These are phyloP conservation scores for Cerioporus squamosus DNA, from an alignment of 1,284 basidiomycete species.

Conservation along the genomic window DNA sequence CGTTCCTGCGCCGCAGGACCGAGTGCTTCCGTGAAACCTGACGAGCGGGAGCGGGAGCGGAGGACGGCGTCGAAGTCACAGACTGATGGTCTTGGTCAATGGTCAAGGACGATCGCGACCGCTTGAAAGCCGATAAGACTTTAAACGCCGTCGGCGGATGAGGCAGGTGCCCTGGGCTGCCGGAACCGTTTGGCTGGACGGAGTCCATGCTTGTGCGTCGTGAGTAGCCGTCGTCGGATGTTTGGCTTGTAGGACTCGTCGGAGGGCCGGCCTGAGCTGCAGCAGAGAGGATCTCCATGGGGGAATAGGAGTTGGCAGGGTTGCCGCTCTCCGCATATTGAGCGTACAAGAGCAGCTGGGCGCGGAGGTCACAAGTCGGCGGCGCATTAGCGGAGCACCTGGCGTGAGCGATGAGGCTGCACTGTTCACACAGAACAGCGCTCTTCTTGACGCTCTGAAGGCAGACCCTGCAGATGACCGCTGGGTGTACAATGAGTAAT, in stretches of 20 bases:
- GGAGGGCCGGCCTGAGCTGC: constrained; percentile 36
- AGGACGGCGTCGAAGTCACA: constrained; percentile 27
- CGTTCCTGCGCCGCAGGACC: constrained; percentile 34
- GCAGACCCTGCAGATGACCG: constrained; percentile 88
- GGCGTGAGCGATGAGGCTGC: constrained; percentile 87
- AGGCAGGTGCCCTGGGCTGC: constrained; percentile 12
- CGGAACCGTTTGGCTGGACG: constrained; percentile 33
- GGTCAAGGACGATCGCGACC: constrained; percentile 51
- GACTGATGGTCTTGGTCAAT: constrained; percentile 35
- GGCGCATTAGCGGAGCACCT: constrained; percentile 79
- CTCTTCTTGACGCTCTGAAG: constrained; percentile 81
- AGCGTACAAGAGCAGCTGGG: constrained; percentile 72
- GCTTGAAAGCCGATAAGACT: constrained; percentile 66
- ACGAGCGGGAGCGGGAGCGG: constrained; percentile 20
- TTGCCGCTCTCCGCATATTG: constrained; percentile 72
- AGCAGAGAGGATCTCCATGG: constrained; percentile 52
- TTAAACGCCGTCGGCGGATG: constrained; percentile 65
- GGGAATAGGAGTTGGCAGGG: constrained; percentile 54
- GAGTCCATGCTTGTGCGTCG: constrained; percentile 55
- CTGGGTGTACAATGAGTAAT: constrained; percentile 45
- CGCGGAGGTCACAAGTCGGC: constrained; percentile 82
- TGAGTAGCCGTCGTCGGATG: constrained; percentile 56
- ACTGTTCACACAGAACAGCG: constrained; percentile 88
- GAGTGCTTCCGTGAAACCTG: constrained; percentile 35
- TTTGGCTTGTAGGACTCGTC: constrained; percentile 49